Percentiles rank a stretch among this genome's conserved stretches.
phyloP scores from a whole-genome alignment of 2,329 filamentous ascomycete species.

The Ophiostoma sp. region DNA sequence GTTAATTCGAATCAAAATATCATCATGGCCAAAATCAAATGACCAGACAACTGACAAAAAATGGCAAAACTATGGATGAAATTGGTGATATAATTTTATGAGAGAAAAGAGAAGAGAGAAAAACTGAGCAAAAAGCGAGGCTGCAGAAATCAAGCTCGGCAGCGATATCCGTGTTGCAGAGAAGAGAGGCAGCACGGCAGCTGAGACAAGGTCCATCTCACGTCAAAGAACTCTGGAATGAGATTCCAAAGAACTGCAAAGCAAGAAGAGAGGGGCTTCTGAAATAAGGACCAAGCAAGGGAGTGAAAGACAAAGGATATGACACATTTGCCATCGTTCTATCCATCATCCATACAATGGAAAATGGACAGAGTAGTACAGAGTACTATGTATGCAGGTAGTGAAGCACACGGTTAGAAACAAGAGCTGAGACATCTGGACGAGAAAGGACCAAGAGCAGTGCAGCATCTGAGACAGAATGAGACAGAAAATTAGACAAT shows the following conservation, averaged over 20 bases:
- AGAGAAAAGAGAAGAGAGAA: too few relatives aligned
- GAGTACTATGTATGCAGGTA: neutral
- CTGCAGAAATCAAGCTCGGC: neutral
- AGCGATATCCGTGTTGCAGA: neutral
- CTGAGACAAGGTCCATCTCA: neutral
- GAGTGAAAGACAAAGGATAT: neutral
- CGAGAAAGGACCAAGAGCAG: neutral
- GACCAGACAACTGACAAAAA: too few relatives aligned
- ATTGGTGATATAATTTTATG: too few relatives aligned
- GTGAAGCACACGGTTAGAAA: constrained; percentile 1
- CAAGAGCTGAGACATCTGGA: neutral
- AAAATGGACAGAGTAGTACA: too few relatives aligned
- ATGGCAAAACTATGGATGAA: too few relatives aligned
- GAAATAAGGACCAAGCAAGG: constrained; percentile 4
- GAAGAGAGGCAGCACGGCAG: neutral
- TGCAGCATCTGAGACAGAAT: constrained; percentile 12
- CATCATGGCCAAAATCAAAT: too few relatives aligned
- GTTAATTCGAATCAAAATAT: neutral
- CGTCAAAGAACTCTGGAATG: neutral
- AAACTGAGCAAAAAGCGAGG: neutral
- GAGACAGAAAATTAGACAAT: constrained; percentile 9
- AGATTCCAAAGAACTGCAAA: neutral
- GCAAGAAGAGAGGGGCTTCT: neutral
- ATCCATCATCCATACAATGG: neutral
- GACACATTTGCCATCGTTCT: neutral